Conservation (phyloP, 2,329 filamentous ascomycete species). For the Pestalotiopsis sp. region DNA sequence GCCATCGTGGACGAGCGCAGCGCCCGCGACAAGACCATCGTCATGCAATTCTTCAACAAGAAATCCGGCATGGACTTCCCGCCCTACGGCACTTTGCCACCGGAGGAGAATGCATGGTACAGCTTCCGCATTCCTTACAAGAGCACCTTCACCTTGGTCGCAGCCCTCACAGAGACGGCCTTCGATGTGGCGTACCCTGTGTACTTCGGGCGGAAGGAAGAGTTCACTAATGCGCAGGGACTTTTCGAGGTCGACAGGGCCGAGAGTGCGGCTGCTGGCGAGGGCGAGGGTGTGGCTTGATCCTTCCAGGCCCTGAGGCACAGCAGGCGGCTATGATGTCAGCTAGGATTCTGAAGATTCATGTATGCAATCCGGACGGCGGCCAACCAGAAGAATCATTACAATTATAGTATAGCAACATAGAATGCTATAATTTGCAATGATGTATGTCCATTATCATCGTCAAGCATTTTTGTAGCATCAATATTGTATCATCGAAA, state of each 20-base stretch:
- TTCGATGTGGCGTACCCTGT: constrained; percentile 11
- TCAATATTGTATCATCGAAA: background rate
- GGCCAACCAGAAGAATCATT: background rate
- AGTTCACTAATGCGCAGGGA: constrained; percentile 12
- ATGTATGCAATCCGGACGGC: background rate
- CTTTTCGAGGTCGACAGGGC: constrained; percentile 16
- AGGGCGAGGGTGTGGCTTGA: background rate
- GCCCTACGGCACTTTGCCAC: background rate
- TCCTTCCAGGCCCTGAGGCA: background rate
- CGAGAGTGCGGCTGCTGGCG: background rate
- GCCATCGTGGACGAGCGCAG: constrained; percentile 14
- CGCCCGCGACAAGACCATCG: constrained; percentile 1
- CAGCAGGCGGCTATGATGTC: background rate
- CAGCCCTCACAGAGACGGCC: constrained; percentile 5
- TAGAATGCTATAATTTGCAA: background rate
- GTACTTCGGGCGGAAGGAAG: constrained; percentile 16
- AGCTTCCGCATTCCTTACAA: constrained; percentile 11
- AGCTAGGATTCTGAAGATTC: background rate
- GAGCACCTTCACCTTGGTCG: background rate
- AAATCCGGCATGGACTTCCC: constrained; percentile 6
- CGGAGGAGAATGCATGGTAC: constrained; percentile 13
- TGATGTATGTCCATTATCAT: background rate
- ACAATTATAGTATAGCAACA: background rate
- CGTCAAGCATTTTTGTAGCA: background rate
- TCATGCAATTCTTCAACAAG: constrained; percentile 5